These are phyloP conservation scores for Albifimbria verrucaria DNA, from an alignment of 2,329 filamentous ascomycete genomes.

Conservation along the genomic window DNA sequence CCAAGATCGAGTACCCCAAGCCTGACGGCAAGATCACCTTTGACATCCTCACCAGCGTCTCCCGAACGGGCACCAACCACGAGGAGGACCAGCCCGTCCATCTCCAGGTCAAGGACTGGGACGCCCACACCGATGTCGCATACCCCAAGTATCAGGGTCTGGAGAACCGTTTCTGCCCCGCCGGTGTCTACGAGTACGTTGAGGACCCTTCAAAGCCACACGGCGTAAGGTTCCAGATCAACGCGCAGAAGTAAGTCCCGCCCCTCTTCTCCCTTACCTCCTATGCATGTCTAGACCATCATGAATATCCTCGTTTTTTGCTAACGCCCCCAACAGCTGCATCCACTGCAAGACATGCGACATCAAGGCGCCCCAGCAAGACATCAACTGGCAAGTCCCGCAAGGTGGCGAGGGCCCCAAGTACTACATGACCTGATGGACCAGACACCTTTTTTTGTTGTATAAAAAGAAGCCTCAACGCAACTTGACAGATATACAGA, in stretches of 20 bases:
- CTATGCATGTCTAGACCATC: background rate
- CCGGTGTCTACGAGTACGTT: constrained; percentile 96
- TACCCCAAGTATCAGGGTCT: constrained; percentile 88
- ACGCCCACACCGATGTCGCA: constrained; percentile 77
- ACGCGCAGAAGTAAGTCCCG: constrained; percentile 83
- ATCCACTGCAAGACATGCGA: constrained; percentile 99
- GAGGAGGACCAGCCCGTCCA: constrained; percentile 98
- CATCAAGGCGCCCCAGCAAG: constrained; percentile 94
- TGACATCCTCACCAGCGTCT: constrained; percentile 93
- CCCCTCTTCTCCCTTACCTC: background rate
- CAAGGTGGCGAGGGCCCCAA: constrained; percentile 81
- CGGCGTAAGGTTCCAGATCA: constrained; percentile 96
- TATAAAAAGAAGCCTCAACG: background rate
- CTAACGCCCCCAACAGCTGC: constrained; percentile 58
- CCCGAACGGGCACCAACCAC: constrained; percentile 93
- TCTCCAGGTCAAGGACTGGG: constrained; percentile 92
- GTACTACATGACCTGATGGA: constrained; percentile 62
- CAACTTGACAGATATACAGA: too few species aligned
- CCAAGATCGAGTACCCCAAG: constrained; percentile 95
- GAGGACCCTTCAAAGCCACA: constrained; percentile 84
- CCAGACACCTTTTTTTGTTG: constrained; percentile 1
- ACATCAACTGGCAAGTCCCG: constrained; percentile 96
- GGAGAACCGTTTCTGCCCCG: constrained; percentile 95
- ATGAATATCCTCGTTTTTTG: constrained; percentile 1
- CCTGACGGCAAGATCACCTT: constrained; percentile 94